phyloP scores from a whole-genome alignment of 371 early-diverging fungal species.

The Pancytospora philotis region DNA sequence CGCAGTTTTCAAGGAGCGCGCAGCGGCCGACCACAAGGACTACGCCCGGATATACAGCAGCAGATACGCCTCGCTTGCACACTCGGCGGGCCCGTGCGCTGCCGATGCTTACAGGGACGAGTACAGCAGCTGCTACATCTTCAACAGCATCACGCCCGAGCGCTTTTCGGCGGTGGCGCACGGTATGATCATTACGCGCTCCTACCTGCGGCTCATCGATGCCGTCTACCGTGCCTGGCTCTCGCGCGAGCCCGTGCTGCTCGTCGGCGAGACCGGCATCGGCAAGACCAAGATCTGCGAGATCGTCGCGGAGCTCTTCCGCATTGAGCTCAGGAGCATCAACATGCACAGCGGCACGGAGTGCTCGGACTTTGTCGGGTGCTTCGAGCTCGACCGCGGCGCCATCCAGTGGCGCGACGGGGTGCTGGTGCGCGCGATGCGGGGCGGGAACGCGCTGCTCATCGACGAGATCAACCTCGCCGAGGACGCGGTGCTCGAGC shows the following conservation, averaged over 20 bases:
- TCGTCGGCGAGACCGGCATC: conserved; percentile 96
- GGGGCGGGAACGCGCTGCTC: conserved; percentile 78
- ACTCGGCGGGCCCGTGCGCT: not conserved
- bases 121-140: not conserved
- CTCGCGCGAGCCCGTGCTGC: conserved; percentile 79
- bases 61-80: not conserved
- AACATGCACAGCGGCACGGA: conserved; percentile 95
- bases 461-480: conserved; percentile 98
- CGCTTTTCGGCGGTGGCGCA: not conserved
- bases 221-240: conserved; percentile 70
- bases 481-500: conserved; percentile 93
- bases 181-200: conserved; percentile 38
- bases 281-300: conserved; percentile 97
- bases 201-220: conserved; percentile 68
- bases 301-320: conserved; percentile 65
- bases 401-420: conserved; percentile 62
- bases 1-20: conserved; percentile 17
- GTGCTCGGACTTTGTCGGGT: conserved; percentile 85
- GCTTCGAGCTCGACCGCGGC: conserved; percentile 63
- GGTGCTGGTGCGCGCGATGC: conserved; percentile 79
- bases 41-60: not conserved
- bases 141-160: conserved; percentile 4
- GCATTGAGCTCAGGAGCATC: conserved; percentile 69
- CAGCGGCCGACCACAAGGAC: not conserved
- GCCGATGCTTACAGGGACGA: not conserved